Percentiles rank a stretch among this genome's conserved stretches.
Evolutionary conservation across 805 yeast genomes (phyloP).

Genomic region (Priceomyces melissophilus): DNA sequence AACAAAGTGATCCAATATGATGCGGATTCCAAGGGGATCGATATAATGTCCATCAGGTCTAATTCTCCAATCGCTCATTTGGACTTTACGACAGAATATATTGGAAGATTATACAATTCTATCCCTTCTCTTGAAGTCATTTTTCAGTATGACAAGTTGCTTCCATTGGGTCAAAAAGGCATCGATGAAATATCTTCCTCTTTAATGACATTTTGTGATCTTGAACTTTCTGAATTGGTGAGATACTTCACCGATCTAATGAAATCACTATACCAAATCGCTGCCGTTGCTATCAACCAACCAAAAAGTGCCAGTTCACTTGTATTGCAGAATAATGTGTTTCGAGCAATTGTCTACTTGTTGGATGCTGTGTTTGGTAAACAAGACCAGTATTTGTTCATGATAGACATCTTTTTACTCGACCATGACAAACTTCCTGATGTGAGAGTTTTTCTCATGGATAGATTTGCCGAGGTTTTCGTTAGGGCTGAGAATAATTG

Average conservation of each 20-base stretch:
- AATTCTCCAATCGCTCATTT: constrained; percentile 41
- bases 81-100: constrained; percentile 60
- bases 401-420: constrained; percentile 50
- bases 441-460: constrained; percentile 50
- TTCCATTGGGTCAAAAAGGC: constrained; percentile 39
- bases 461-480: constrained; percentile 45
- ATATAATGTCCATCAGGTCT: constrained; percentile 37
- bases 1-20: constrained; percentile 46
- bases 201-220: constrained; percentile 48
- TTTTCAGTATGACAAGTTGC: constrained; percentile 49
- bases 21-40: constrained; percentile 41
- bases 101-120: constrained; percentile 63
- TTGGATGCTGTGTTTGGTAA: constrained; percentile 63
- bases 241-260: constrained; percentile 63
- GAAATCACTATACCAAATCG: constrained; percentile 29
- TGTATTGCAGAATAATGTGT: constrained; percentile 33
- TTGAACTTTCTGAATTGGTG: constrained; percentile 52
- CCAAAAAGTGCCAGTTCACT: constrained; percentile 21
- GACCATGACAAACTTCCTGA: constrained; percentile 38
- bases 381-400: constrained; percentile 57
- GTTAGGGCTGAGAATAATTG: constrained; percentile 50
- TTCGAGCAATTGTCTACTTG: constrained; percentile 57
- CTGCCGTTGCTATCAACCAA: constrained; percentile 25
- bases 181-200: constrained; percentile 45
- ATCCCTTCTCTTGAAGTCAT: constrained; percentile 54